Base-by-base conservation (phyloP, 1,284 basidiomycete species). In the Cronartium quercuum region DNA sequence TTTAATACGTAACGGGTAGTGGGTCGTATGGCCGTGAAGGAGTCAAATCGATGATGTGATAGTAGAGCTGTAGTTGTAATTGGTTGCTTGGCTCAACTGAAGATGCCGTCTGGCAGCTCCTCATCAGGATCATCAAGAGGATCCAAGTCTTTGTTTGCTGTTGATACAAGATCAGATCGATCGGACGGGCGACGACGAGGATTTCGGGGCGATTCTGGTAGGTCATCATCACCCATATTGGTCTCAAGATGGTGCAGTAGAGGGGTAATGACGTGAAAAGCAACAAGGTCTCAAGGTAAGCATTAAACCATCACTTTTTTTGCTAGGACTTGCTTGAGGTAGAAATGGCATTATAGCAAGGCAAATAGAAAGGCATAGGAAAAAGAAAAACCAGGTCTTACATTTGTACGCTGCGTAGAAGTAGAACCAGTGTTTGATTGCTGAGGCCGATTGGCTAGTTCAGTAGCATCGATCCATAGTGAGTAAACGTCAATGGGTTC, bases 401-500 rank as follows among this genome's bases (percentile, higher is more conserved):
- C 51, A 24, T 6, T n/a, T 21, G 51, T 55, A 24, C 51, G 51
- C n/a, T 55, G 51, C 29, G 51, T 24, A 55, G 51, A 55, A 55
- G 51, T 21, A 24, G n/a, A 21, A 55, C n/a, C 51, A 24, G n/a
- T 55, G n/a, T 18, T 24, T n/a, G n/a, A n/a, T n/a, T n/a, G n/a
- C 15, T 55, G 60, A 34, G 60, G 60, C n/a, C 62, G 15, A 29
- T 68, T 68, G 34, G 70, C 70, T 6, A 37, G 13, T 24, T 73
- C 63, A 34, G 73, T 60, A 6, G 73, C 73, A 63, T 75, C 73
- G 35, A 75, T 75, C 73, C 73, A 75, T 61, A 68, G 58, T 5
- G 73, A 75, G 51, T 75, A 75, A 0, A 75, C 73, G 44, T 75
- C 73, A 41, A 75, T 75, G 9, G 73, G 73, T 60, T 75, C 73